Evolutionary conservation across 1,284 basidiomycete genomes (phyloP).

Genomic region (Gastroboletus turbinatus): DNA sequence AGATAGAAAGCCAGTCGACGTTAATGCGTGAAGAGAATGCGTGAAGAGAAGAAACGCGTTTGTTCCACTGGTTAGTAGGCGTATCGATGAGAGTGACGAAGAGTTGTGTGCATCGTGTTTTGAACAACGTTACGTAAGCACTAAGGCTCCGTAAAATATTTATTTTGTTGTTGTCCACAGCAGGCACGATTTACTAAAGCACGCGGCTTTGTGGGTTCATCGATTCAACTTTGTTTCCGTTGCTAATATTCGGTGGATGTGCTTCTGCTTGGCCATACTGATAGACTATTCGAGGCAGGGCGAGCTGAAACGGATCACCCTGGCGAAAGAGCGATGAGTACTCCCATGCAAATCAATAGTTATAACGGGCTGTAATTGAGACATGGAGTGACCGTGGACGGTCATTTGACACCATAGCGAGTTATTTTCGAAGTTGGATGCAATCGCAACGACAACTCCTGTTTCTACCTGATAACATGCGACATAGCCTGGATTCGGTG

Average conservation of each 20-base stretch:
- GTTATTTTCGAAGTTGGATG: too few relatives aligned
- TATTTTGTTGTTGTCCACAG: neutral
- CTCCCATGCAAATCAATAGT: too few relatives aligned
- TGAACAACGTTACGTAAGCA: slow-evolving; percentile 27
- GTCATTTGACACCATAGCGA: too few relatives aligned
- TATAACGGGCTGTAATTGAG: too few relatives aligned
- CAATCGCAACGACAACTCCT: too few relatives aligned
- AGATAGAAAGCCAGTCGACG: neutral
- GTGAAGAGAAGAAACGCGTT: slow-evolving; percentile 7
- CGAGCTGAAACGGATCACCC: too few relatives aligned
- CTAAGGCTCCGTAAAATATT: neutral
- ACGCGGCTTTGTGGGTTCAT: neutral
- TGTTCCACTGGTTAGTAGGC: slow-evolving; percentile 2
- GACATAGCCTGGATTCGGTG: too few relatives aligned
- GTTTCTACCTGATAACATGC: too few relatives aligned
- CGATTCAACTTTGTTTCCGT: neutral
- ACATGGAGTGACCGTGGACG: too few relatives aligned
- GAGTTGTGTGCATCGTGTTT: slow-evolving; percentile 8
- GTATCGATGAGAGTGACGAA: slow-evolving; percentile 21
- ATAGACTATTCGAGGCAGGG: too few relatives aligned
- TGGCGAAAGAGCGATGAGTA: neutral
- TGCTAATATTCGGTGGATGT: neutral
- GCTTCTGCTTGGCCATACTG: too few relatives aligned
- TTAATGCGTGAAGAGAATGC: neutral
- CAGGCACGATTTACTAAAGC: neutral